Evolutionary conservation across 495 filamentous ascomycete genomes (phyloP).

Genomic region (Echria macrotheca): DNA sequence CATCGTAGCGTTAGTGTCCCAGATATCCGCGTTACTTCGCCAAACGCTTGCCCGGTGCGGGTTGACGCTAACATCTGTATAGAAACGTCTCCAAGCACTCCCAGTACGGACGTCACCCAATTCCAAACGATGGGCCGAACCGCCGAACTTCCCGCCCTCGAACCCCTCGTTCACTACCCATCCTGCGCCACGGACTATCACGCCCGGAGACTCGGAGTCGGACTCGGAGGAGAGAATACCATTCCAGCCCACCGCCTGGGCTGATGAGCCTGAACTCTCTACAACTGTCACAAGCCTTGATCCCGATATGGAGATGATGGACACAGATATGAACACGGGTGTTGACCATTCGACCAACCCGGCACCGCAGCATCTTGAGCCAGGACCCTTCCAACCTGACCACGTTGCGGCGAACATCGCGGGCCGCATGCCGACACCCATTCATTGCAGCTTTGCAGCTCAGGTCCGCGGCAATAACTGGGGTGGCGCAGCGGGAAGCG

Average conservation of each 20-base stretch:
- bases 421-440: slow-evolving; percentile 50
- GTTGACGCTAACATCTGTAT: too few relatives aligned
- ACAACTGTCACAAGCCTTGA: slow-evolving; percentile 2
- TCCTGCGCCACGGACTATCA: slow-evolving; percentile 26
- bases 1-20: slow-evolving; percentile 40
- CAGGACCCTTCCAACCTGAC: slow-evolving; percentile 24
- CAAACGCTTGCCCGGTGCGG: too few relatives aligned
- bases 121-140: slow-evolving; percentile 33
- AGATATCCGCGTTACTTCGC: too few relatives aligned
- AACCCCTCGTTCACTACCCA: slow-evolving; percentile 14
- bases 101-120: slow-evolving; percentile 38
- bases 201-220: slow-evolving; percentile 34
- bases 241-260: slow-evolving; percentile 18
- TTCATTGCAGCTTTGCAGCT: slow-evolving; percentile 43
- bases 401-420: slow-evolving; percentile 22
- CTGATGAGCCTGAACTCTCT: slow-evolving; percentile 23
- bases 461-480: slow-evolving; percentile 42
- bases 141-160: slow-evolving; percentile 26
- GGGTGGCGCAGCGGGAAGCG: slow-evolving; percentile 24
- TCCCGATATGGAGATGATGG: slow-evolving; percentile 25
- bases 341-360: slow-evolving; percentile 28
- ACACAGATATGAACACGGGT: slow-evolving; percentile 54
- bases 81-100: slow-evolving; percentile 47
- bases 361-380: slow-evolving; percentile 25
- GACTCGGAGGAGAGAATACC: slow-evolving; percentile 17